phyloP scores from a whole-genome alignment of 371 early-diverging fungal genomes.

The Mucor saturninus region DNA sequence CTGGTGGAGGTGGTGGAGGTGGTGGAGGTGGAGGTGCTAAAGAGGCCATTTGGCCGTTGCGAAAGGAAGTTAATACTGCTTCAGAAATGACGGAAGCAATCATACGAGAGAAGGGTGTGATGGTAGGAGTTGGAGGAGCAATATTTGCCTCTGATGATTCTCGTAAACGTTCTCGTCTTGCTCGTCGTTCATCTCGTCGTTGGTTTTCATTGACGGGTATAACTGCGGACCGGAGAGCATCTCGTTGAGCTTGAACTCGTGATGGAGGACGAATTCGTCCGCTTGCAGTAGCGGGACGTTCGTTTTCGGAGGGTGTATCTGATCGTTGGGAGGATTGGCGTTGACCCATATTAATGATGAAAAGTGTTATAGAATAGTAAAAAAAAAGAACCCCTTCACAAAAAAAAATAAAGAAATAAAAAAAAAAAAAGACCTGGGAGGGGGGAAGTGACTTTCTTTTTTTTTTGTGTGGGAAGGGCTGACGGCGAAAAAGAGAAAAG shows the following conservation, averaged over 20 bases:
- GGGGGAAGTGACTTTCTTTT: no score
- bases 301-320: neutral
- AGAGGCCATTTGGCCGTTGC: slow-evolving; percentile 19
- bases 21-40: neutral
- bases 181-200: slow-evolving; percentile 22
- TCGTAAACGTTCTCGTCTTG: slow-evolving; percentile 13
- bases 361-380: neutral
- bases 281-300: neutral
- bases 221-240: neutral
- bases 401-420: neutral
- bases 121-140: neutral
- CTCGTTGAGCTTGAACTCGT: slow-evolving; percentile 1
- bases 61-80: slow-evolving; percentile 26
- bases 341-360: slow-evolving; percentile 24
- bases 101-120: slow-evolving; percentile 29
- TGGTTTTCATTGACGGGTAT: slow-evolving; percentile 18
- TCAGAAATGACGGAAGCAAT: slow-evolving; percentile 29
- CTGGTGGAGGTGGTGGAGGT: no score
- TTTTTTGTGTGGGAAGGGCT: no score
- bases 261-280: slow-evolving; percentile 18
- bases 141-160: slow-evolving; percentile 2
- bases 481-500: no score
- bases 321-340: slow-evolving; percentile 21
- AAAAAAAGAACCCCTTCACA: neutral
- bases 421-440: neutral